Conservation (phyloP, 495 filamentous ascomycete genomes). For the Acidiella bohemica region DNA sequence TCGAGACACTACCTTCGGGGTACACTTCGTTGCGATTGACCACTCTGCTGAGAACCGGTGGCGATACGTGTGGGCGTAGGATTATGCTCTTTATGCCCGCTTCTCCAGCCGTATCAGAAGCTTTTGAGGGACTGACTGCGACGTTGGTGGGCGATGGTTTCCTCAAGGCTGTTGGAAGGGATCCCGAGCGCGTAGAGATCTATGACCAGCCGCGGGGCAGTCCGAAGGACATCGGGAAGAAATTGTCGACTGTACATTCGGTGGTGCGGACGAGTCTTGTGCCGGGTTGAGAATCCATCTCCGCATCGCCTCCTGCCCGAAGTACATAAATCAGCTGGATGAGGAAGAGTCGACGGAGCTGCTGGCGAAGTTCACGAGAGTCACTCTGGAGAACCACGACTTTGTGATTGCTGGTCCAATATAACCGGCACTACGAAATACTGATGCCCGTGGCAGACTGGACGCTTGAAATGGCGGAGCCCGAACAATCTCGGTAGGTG, state of each 20-base stretch:
- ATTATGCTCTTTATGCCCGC: constrained; percentile 68
- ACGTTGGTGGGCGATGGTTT: constrained; percentile 52
- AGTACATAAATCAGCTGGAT: constrained; percentile 51
- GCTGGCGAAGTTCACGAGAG: constrained; percentile 26
- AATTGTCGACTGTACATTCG: constrained; percentile 52
- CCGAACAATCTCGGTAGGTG: constrained; percentile 26
- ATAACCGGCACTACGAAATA: too few species aligned
- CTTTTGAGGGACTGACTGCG: constrained; percentile 59
- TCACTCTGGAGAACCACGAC: constrained; percentile 68
- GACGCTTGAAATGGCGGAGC: constrained; percentile 42
- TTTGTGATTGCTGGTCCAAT: too few species aligned
- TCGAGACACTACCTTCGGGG: constrained; percentile 26
- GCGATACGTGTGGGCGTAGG: constrained; percentile 55
- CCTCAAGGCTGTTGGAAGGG: constrained; percentile 40
- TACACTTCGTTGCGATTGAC: constrained; percentile 31
- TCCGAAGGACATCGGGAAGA: constrained; percentile 53
- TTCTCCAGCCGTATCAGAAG: constrained; percentile 50
- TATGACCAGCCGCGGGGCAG: constrained; percentile 41
- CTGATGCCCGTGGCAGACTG: too few species aligned
- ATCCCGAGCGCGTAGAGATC: constrained; percentile 38
- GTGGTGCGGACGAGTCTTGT: constrained; percentile 60
- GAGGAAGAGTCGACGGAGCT: constrained; percentile 50
- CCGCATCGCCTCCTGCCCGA: constrained; percentile 48
- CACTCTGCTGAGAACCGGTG: constrained; percentile 52
- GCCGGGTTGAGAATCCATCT: constrained; percentile 66